Conservation (phyloP, 2,329 filamentous ascomycete genomes). For the Alternaria sp. region DNA sequence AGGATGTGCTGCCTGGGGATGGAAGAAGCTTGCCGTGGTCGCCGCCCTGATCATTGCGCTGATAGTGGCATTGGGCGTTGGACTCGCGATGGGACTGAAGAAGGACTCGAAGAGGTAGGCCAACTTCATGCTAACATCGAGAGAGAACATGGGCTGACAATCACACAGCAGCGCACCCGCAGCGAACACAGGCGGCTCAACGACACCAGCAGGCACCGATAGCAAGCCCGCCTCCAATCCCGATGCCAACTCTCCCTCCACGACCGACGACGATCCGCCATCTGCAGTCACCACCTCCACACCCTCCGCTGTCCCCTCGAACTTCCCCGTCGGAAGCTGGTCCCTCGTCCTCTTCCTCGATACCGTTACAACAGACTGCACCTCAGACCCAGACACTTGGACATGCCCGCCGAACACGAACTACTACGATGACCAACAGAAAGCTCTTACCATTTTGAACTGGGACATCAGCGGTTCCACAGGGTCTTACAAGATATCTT, state of each 20-base stretch:
- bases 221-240: neutral
- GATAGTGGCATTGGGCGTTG: constrained; percentile 49
- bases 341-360: constrained; percentile 65
- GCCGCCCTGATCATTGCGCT: constrained; percentile 37
- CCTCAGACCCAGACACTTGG: constrained; percentile 65
- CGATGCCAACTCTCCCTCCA: constrained; percentile 5
- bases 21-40: constrained; percentile 49
- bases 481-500: constrained; percentile 60
- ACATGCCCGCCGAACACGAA: constrained; percentile 65
- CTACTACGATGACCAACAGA: constrained; percentile 53
- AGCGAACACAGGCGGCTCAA: neutral
- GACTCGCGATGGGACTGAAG: constrained; percentile 51
- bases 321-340: constrained; percentile 69
- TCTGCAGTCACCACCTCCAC: constrained; percentile 24
- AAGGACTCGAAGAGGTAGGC: constrained; percentile 37
- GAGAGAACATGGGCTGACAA: constrained; percentile 1
- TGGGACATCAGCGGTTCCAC: constrained; percentile 62
- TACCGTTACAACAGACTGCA: constrained; percentile 62
- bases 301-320: constrained; percentile 26
- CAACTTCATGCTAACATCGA: neutral
- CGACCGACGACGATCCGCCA: constrained; percentile 14
- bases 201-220: neutral
- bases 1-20: constrained; percentile 41
- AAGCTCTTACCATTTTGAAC: constrained; percentile 61
- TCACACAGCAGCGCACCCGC: neutral